A percentile compares a stretch with the other conserved stretches of the same genome.
These are phyloP conservation scores for Capillidium rhysosporum DNA, from an alignment of 371 early-diverging fungal genomes.

Conservation along the genomic window DNA sequence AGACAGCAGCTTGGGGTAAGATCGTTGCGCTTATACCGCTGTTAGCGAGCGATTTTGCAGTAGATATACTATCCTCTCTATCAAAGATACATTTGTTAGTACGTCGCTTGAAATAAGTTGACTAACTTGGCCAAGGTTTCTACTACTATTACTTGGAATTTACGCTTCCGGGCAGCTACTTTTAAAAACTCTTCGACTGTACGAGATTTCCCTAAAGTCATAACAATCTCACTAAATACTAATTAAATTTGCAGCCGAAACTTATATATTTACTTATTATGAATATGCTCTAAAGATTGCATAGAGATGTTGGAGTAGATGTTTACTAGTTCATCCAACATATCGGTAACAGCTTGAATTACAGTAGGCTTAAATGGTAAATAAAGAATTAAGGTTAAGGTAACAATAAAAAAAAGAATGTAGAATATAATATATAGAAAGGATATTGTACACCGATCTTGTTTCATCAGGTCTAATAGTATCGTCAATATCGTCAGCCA, in stretches of 20 bases:
- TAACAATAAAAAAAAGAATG: conserved; percentile 7
- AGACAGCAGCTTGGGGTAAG: conserved; percentile 80
- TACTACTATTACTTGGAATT: conserved; percentile 84
- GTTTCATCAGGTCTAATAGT: conserved; percentile 3
- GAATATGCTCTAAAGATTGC: conserved; percentile 70
- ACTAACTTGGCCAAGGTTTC: background rate
- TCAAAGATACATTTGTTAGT: background rate
- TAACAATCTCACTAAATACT: conserved; percentile 62
- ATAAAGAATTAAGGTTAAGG: conserved; percentile 8
- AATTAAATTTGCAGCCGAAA: background rate
- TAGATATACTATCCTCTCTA: conserved; percentile 57
- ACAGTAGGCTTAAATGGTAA: conserved; percentile 39
- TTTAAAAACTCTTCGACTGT: conserved; percentile 77
- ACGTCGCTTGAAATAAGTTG: background rate
- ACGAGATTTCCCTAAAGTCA: conserved; percentile 75
- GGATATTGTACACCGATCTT: conserved; percentile 8
- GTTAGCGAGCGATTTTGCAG: conserved; percentile 51
- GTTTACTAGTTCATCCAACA: conserved; percentile 58
- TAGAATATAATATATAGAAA: conserved; percentile 4
- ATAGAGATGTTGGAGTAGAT: conserved; percentile 48
- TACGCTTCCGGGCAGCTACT: conserved; percentile 61
- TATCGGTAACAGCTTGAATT: conserved; percentile 64
- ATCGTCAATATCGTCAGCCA: background rate
- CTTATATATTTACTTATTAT: conserved; percentile 39
- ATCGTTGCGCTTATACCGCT: conserved; percentile 83